phyloP scores from a whole-genome alignment of 2,329 filamentous ascomycete genomes.

The Sporothrix phasma region DNA sequence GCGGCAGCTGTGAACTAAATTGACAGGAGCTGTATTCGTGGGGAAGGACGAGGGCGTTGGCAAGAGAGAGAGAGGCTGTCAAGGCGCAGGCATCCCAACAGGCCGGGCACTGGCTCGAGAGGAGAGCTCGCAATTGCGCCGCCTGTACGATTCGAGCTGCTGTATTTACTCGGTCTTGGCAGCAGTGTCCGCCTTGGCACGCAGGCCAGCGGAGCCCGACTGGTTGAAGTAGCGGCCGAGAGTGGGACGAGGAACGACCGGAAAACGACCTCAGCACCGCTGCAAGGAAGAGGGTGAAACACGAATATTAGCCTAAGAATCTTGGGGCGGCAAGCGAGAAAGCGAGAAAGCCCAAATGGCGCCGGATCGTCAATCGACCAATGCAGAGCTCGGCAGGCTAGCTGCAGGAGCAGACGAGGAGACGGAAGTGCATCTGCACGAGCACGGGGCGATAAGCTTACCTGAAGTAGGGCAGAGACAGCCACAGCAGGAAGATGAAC shows the following conservation, averaged over 20 bases:
- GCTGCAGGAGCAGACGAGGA: background rate
- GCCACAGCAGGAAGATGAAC: constrained; percentile 95
- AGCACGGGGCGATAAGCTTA: constrained; percentile 39
- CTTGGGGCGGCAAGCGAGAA: background rate
- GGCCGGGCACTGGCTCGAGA: background rate
- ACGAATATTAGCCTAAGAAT: constrained; percentile 17
- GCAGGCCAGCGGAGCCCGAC: constrained; percentile 68
- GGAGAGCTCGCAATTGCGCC: background rate
- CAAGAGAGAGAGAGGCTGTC: background rate
- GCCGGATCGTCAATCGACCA: background rate
- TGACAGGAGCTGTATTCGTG: background rate
- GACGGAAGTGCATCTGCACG: background rate
- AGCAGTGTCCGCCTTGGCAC: constrained; percentile 72
- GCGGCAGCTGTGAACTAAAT: background rate
- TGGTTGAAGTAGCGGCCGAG: constrained; percentile 82
- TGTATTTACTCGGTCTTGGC: constrained; percentile 54
- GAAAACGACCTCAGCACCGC: constrained; percentile 94
- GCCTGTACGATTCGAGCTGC: background rate
- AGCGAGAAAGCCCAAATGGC: background rate
- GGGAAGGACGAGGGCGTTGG: background rate
- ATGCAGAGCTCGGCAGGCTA: background rate
- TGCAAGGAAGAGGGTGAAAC: constrained; percentile 29
- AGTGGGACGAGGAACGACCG: constrained; percentile 83
- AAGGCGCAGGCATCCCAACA: background rate
- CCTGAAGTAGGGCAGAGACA: constrained; percentile 89